These are phyloP conservation scores for Colletotrichum chrysophilum DNA, from an alignment of 2,329 filamentous ascomycete genomes.

Conservation along the genomic window DNA sequence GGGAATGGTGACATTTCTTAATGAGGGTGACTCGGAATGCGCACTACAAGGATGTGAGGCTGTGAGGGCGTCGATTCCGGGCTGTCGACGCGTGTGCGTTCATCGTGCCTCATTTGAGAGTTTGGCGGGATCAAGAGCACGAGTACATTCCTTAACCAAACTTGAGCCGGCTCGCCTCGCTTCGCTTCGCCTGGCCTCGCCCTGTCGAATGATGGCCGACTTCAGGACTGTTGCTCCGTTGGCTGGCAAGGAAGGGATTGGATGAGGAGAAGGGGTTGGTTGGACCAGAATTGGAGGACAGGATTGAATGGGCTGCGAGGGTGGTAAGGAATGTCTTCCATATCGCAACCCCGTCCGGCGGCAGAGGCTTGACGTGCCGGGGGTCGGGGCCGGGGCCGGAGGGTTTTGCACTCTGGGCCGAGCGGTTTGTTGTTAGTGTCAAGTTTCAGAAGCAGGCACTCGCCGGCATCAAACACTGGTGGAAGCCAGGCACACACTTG, in stretches of 20 bases:
- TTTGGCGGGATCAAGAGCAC: neutral
- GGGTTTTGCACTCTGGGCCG: neutral
- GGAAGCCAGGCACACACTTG: neutral
- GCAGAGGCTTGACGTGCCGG: neutral
- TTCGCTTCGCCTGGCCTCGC: neutral
- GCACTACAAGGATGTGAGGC: neutral
- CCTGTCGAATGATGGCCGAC: neutral
- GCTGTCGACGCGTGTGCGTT: neutral
- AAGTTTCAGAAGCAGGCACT: neutral
- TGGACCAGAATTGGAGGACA: neutral
- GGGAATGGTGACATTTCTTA: neutral
- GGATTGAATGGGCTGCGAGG: neutral
- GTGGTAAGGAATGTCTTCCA: neutral
- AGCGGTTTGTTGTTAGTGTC: neutral
- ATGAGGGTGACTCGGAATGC: neutral
- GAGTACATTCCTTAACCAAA: neutral
- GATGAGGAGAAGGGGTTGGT: neutral
- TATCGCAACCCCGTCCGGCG: neutral
- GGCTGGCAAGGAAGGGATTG: neutral
- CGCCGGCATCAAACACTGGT: neutral
- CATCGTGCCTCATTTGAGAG: neutral
- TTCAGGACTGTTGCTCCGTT: neutral
- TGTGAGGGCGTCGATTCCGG: neutral
- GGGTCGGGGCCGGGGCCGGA: neutral
- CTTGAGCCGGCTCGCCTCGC: neutral